Evolutionary conservation across 176 grass and related monocot species (phyloP), one percentile per base, ranked within the genome.

Genomic region (Cocos nucifera): DNA sequence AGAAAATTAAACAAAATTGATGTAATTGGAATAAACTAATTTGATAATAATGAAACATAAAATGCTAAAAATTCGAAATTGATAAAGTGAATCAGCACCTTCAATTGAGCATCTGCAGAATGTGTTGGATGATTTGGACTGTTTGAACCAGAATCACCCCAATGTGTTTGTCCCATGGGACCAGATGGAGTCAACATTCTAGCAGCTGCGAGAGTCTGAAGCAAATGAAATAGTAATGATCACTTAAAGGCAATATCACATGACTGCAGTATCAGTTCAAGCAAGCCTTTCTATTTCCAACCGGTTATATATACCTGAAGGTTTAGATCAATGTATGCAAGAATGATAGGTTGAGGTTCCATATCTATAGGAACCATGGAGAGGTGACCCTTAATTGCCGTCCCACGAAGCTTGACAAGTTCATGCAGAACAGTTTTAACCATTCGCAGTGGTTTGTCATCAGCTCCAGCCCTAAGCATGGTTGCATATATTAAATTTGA

Each of bases 351-450:
- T 67, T 98, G 93, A 76, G 93, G 93, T 64, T 98, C 93, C 54
- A 72, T 83, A 59, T 98, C 93, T 78, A 98, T 98, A 79, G 93
- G 93, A 63, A 98, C 88, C 93, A 98, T 92, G 59, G 93, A 98
- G 56, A 98, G 93, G 63, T 98, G 93, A n/a, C 93, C 93, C 56
- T 98, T 98, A 72, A 98, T 89, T 61, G 88, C 84, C 4, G 93
- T 98, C 49, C 93, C 93, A 28, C 93, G 75, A 78, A 98, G 93
- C 76, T 98, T 98, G 24, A 98, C 93, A 30, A 98, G 88, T 80
- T 98, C 93, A 81, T 98, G 93, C 58, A 98, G 61, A 52, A 98
- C 93, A 52, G 93, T 98, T 89, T 98, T 98, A 25, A 98, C 93
- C 93, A 98, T 98, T 77, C 93, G 81, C 65, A 98, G 66, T 52